These are phyloP conservation scores for Grosmannia clavigera DNA, from an alignment of 2,329 filamentous ascomycete species.

Conservation along the genomic window DNA sequence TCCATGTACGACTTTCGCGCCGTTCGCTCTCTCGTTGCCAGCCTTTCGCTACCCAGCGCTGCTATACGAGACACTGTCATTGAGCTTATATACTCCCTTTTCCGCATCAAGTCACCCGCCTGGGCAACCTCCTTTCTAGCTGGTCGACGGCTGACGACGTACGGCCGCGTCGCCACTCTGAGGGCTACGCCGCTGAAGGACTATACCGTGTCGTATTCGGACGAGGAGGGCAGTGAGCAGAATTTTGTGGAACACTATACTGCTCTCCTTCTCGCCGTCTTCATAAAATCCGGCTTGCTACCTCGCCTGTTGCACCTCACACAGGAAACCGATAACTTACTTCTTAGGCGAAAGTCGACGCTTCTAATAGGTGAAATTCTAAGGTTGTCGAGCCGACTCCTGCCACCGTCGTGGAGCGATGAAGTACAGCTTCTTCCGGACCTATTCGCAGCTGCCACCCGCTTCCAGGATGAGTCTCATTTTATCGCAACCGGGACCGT, in stretches of 20 bases:
- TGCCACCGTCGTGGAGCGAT: slow-evolving; percentile 72
- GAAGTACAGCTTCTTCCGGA: slow-evolving; percentile 80
- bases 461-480: slow-evolving; percentile 57
- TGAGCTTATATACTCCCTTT: slow-evolving; percentile 66
- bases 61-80: slow-evolving; percentile 63
- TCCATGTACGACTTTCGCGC: slow-evolving; percentile 82
- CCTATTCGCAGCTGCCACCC: slow-evolving; percentile 64
- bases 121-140: slow-evolving; percentile 96
- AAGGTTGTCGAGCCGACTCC: slow-evolving; percentile 73
- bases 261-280: slow-evolving; percentile 70
- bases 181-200: slow-evolving; percentile 45
- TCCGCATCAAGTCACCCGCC: slow-evolving; percentile 83
- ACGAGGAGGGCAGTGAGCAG: slow-evolving; percentile 59
- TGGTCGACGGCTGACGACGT: slow-evolving; percentile 83
- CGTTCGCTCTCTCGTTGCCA: slow-evolving; percentile 64
- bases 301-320: slow-evolving; percentile 50
- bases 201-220: slow-evolving; percentile 35
- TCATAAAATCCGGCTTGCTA: slow-evolving; percentile 70
- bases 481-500: slow-evolving; percentile 81
- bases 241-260: slow-evolving; percentile 93
- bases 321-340: slow-evolving; percentile 53
- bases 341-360: slow-evolving; percentile 76
- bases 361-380: slow-evolving; percentile 83
- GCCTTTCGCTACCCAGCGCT: slow-evolving; percentile 44
- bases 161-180: slow-evolving; percentile 82